Evolutionary conservation across 495 filamentous ascomycete genomes (phyloP), one percentile per base, ranked within the genome.

Genomic region (Penicillium odoratum): DNA sequence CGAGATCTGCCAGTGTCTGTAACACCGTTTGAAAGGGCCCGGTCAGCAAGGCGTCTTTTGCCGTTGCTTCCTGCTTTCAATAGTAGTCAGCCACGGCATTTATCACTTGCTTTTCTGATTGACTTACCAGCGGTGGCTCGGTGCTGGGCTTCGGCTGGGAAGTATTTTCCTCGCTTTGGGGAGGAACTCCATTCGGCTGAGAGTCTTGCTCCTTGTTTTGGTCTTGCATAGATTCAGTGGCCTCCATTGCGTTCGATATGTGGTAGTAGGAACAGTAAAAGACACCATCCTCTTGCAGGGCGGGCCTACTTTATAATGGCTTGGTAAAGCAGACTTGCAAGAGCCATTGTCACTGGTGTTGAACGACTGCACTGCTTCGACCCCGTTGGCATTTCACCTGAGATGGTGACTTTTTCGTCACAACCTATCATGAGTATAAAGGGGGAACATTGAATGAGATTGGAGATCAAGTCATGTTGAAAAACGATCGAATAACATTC

Each of bases 11-110:
- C 25, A 60, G 34, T 7, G 38, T 15, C 40, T 60, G n/a, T 3
- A 60, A 31, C 6, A 52, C 44, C 4, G 52, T 28, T 30, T 44
- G 52, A 42, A 60, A 51, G 4, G 58, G 45, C 13, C 53, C 51
- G 1, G 31, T 36, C 5, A 26, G 31, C 31, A 52, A 21, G n/a
- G 18, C 33, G 33, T 40, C 25, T 36, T 13, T 52, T 3, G 33
- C n/a, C 0, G 31, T 9, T 45, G 18, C 43, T 45, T 45, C 18
- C 43, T 45, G 18, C 25, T 26, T 0, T 40, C 13, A 40, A 0
- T 40, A 40, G 8, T 40, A n/a, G 11, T 40, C 10, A 40, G 36
- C 11, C 13, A 40, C 15, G 11, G 36, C 13, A 40, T 15, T 40
- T 4, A 40, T 40, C 13, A n/a, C 15, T 40, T 40, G 13, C 13